These are phyloP conservation scores for Multifurca ochricompacta DNA, from an alignment of 768 basidiomycete genomes.

Conservation along the genomic window DNA sequence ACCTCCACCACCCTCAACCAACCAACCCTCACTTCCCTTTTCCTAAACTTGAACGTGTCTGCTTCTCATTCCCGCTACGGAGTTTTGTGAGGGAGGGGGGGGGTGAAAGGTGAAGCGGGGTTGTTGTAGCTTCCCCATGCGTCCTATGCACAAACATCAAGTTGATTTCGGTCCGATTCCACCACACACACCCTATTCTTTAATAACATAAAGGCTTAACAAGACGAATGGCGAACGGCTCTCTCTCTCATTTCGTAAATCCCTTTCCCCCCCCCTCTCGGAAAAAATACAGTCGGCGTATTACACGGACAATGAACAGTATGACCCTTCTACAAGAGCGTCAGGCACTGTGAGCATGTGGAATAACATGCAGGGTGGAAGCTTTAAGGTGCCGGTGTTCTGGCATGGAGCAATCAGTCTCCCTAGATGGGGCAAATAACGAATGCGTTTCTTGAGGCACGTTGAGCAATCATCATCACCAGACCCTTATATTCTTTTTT, in stretches of 20 bases:
- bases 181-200: not conserved
- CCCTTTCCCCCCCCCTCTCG: no score
- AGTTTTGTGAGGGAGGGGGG: not conserved
- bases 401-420: slow-evolving; percentile 6
- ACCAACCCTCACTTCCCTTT: not conserved
- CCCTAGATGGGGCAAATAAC: not conserved
- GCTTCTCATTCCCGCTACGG: not conserved
- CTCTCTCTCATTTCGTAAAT: not conserved
- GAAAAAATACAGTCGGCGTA: not conserved
- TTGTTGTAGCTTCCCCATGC: no score
- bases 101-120: no score
- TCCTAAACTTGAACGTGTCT: not conserved
- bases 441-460: not conserved
- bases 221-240: not conserved
- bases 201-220: not conserved
- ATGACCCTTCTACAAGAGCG: not conserved
- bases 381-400: not conserved
- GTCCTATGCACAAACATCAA: not conserved
- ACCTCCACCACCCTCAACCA: not conserved
- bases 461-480: slow-evolving; percentile 13
- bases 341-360: not conserved
- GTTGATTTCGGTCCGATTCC: not conserved
- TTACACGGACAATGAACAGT: not conserved
- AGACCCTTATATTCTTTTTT: no score
- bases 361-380: not conserved